Base-by-base conservation (phyloP, 441 rosid species). In the Bruguiera hainesii region DNA sequence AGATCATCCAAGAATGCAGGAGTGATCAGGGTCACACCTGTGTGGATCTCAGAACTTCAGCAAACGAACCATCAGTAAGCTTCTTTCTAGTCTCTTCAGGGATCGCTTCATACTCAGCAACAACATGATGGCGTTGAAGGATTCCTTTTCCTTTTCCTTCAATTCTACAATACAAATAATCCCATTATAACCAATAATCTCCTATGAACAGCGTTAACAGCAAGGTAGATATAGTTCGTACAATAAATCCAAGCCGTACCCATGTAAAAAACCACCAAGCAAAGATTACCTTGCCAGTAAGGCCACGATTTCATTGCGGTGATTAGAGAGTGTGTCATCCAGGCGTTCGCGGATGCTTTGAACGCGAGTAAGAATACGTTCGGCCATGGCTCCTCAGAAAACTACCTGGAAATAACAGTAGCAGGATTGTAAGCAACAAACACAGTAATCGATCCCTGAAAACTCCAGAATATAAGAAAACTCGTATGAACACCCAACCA, bases 281-380 rank as follows among this genome's bases (percentile, higher is more conserved):
- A 53, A 26, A 21, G 26, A 9, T 25, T 76, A 95, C 98, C 96
- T 89, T 50, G 99, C 71, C 65, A 95, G 89, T 66, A 95, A 84
- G 67, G 97, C 91, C 76, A 95, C 80, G 68, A 95, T 82, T 71
- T 92, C 96, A 68, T 95, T 92, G 67, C 91, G 89, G 71, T 90
- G 84, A 71, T 76, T 77, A 68, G 71, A 64, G 18, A 95, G 97
- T 28, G 96, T 92, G 70, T 86, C 87, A 48, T 86, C 87, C 81
- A 95, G 75, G 63, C 99, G 99, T 78, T 92, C 97, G 65, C 96
- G 89, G 65, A 90, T 90, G 81, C 98, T 95, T 73, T 86, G 96
- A 48, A 83, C 93, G 58, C 98, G 89, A 65, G 99, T 89, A 51
- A 95, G 69, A 57, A 63, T 76, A 60, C 84, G 83, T 9, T 84